Evolutionary conservation across 148 eudicot species (phyloP).

Genomic region (Spergularia marina): DNA sequence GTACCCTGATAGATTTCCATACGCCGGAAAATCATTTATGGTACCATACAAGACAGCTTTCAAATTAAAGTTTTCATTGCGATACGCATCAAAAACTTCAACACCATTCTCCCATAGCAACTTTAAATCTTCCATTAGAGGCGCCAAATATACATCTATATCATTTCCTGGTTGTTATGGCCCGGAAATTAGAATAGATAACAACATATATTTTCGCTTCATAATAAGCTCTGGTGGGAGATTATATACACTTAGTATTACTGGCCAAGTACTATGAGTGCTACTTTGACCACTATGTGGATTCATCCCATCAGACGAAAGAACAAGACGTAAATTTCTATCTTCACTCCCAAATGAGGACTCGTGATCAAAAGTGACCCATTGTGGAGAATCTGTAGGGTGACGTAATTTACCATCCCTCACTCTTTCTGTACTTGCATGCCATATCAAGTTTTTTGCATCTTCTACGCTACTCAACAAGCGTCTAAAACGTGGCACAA

Average conservation of each 20-base stretch:
- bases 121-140: constrained; percentile 15
- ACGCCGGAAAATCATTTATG: constrained; percentile 24
- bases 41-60: constrained; percentile 26
- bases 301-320: constrained; percentile 27
- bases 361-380: too few relatives aligned
- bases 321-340: constrained; percentile 27
- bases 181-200: constrained; percentile 6
- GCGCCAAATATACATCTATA: not conserved
- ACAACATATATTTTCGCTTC: too few relatives aligned
- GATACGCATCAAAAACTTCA: constrained; percentile 20
- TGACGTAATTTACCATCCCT: constrained; percentile 16
- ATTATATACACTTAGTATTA: too few relatives aligned
- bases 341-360: constrained; percentile 19
- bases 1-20: constrained; percentile 12
- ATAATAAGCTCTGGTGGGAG: too few relatives aligned
- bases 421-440: not conserved
- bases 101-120: constrained; percentile 22
- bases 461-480: constrained; percentile 21
- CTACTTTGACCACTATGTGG: constrained; percentile 6
- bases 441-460: constrained; percentile 29
- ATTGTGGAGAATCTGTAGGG: constrained; percentile 19
- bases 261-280: not conserved
- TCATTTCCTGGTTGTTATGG: not conserved
- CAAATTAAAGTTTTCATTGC: constrained; percentile 8
- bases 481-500: constrained; percentile 19